Conservation (phyloP, 2,329 filamentous ascomycete species). For the Clonostachys chloroleuca region DNA sequence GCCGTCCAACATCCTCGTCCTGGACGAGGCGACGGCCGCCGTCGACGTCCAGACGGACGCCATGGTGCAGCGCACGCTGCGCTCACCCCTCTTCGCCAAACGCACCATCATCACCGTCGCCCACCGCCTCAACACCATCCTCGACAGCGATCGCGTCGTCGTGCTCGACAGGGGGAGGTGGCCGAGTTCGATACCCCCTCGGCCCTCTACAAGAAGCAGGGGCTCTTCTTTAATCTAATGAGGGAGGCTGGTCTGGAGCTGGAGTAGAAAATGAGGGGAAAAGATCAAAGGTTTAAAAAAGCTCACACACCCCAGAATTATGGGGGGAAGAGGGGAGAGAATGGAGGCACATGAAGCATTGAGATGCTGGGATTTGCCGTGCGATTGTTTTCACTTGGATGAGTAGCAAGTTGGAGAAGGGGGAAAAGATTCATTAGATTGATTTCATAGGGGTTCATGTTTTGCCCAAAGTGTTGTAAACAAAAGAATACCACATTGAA, state of each 20-base stretch:
- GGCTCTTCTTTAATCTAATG: constrained; percentile 85
- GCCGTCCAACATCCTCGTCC: constrained; percentile 92
- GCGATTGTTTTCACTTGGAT: too few relatives aligned
- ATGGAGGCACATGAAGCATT: too few relatives aligned
- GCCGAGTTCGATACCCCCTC: constrained; percentile 88
- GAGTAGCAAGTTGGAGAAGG: not conserved
- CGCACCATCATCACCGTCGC: constrained; percentile 98
- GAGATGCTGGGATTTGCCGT: too few relatives aligned
- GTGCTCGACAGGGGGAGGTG: constrained; percentile 85
- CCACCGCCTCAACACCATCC: constrained; percentile 96
- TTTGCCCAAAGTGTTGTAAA: too few relatives aligned
- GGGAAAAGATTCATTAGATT: not conserved
- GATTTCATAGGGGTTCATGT: too few relatives aligned
- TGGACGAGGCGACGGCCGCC: constrained; percentile 90
- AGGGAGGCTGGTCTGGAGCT: constrained; percentile 77
- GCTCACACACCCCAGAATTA: not conserved
- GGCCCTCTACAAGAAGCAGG: constrained; percentile 66
- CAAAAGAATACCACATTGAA: too few relatives aligned
- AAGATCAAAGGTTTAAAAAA: not conserved
- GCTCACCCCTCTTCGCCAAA: constrained; percentile 71
- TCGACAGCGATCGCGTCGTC: constrained; percentile 83
- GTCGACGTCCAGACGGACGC: constrained; percentile 67
- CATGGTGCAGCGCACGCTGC: constrained; percentile 59
- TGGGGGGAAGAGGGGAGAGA: not conserved
- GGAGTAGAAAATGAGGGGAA: constrained; percentile 15